Evolutionary conservation across 257 asterid genomes (phyloP).

Genomic region (Eustoma russellianum): DNA sequence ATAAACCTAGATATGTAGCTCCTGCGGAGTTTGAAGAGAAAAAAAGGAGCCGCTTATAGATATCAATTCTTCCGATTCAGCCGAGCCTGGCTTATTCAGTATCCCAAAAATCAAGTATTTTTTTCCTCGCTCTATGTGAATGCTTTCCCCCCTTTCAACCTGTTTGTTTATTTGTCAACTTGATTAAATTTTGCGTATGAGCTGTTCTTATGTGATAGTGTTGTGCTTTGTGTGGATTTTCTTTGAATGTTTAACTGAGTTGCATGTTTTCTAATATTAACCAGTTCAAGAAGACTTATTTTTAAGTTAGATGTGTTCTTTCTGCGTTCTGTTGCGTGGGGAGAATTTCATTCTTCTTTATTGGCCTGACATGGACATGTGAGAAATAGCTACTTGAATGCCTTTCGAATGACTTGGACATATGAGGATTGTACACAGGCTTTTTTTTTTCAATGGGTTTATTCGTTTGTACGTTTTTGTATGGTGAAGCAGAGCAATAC

Average conservation of each 20-base stretch:
- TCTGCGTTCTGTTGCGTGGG: too few relatives aligned
- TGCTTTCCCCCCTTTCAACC: neutral
- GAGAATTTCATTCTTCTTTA: too few relatives aligned
- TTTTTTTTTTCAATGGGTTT: too few relatives aligned
- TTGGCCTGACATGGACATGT: too few relatives aligned
- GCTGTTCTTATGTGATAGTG: too few relatives aligned
- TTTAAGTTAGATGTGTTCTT: too few relatives aligned
- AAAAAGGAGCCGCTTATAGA: neutral
- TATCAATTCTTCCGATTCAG: neutral
- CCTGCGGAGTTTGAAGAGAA: neutral
- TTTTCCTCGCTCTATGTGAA: neutral
- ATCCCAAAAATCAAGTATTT: neutral
- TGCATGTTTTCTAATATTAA: neutral
- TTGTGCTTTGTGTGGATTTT: neutral
- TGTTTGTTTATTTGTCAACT: neutral
- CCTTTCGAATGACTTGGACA: too few relatives aligned
- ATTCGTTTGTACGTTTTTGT: too few relatives aligned
- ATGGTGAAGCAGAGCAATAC: too few relatives aligned
- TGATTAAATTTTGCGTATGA: neutral
- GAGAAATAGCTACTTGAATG: too few relatives aligned
- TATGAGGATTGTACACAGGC: too few relatives aligned
- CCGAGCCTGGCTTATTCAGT: neutral
- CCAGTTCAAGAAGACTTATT: neutral
- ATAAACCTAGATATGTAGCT: neutral
- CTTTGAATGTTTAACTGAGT: too few relatives aligned